Percentiles rank a stretch among this genome's conserved stretches.
phyloP scores from a whole-genome alignment of 2,329 filamentous ascomycete genomes.

The Penicillium polonicum region DNA sequence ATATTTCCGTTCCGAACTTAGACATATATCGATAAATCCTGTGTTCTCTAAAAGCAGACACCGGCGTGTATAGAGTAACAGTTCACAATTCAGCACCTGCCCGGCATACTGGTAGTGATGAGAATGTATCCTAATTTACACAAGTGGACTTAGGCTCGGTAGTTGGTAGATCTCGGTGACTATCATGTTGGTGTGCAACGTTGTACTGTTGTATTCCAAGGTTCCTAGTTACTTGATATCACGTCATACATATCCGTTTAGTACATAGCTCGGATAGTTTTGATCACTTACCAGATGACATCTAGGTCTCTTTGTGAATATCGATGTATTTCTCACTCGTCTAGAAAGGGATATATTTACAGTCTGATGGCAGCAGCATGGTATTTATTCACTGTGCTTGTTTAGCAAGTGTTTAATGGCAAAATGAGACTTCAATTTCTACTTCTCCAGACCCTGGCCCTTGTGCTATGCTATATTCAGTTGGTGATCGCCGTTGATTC shows the following conservation, averaged over 20 bases:
- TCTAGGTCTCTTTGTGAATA: too few relatives aligned
- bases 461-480: conserved; percentile 14
- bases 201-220: neutral
- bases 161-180: neutral
- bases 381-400: too few relatives aligned
- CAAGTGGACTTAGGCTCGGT: neutral
- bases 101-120: neutral
- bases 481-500: neutral
- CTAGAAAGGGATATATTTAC: neutral
- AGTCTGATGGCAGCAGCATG: neutral
- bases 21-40: neutral
- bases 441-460: conserved; percentile 5
- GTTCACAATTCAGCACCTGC: neutral
- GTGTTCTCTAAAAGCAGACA: neutral
- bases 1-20: neutral
- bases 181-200: neutral
- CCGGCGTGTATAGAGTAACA: neutral
- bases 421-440: neutral
- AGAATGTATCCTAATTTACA: neutral
- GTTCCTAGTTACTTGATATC: neutral
- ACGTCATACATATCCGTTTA: too few relatives aligned
- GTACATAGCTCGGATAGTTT: neutral
- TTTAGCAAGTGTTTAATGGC: neutral
- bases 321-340: neutral
- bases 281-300: neutral